Conservation (phyloP, 2,329 filamentous ascomycete genomes). For the Colletotrichum chrysophilum region DNA sequence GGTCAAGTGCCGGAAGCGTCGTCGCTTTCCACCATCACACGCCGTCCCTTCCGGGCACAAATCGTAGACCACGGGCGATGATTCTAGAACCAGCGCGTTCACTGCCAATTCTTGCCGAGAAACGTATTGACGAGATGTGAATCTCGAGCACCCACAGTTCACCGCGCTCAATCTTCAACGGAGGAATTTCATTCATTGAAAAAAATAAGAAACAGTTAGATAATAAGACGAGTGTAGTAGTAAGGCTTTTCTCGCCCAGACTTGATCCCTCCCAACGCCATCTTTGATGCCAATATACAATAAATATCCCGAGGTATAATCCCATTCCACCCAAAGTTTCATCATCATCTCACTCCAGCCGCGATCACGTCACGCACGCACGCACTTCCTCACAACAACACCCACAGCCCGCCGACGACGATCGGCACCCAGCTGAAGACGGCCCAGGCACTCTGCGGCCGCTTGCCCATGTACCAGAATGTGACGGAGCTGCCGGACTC, state of each 20-base stretch:
- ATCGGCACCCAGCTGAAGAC: slow-evolving; percentile 48
- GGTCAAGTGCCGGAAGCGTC: background rate
- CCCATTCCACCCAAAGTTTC: background rate
- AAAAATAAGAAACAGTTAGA: background rate
- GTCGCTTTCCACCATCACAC: background rate
- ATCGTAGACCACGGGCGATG: background rate
- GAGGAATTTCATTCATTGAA: background rate
- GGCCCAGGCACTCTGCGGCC: background rate
- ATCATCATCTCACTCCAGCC: background rate
- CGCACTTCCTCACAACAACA: slow-evolving; percentile 36
- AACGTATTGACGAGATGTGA: too few species aligned
- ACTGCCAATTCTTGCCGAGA: too few species aligned
- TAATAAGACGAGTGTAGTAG: background rate
- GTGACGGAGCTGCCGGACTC: slow-evolving; percentile 29
- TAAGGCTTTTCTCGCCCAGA: background rate
- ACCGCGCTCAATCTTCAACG: background rate
- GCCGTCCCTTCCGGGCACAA: accelerated
- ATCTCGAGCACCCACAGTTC: accelerated
- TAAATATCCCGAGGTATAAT: slow-evolving; percentile 7
- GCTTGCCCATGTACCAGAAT: slow-evolving; percentile 11
- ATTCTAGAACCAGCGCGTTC: too few species aligned
- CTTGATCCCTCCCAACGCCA: background rate
- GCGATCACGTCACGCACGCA: background rate
- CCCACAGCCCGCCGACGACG: slow-evolving; percentile 40
- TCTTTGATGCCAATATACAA: slow-evolving; percentile 23